These are phyloP conservation scores for Cutaneotrichosporon sp. DNA, from an alignment of 1,284 basidiomycete genomes.

Conservation along the genomic window DNA sequence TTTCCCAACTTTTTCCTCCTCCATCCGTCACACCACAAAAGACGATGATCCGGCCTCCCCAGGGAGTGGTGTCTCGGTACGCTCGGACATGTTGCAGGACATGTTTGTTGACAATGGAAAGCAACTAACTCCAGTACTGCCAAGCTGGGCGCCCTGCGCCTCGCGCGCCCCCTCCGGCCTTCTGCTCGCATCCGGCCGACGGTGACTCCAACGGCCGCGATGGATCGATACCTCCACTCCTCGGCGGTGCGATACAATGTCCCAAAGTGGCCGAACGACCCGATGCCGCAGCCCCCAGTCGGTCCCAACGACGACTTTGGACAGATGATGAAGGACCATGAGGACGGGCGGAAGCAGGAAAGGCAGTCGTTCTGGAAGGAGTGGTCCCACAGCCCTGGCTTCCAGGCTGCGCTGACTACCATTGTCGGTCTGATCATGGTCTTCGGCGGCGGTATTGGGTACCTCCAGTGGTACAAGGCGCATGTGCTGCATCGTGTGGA, in stretches of 20 bases:
- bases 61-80: too few species aligned
- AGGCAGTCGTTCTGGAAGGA: slow-evolving; percentile 29
- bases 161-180: background rate
- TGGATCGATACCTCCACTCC: slow-evolving; percentile 2
- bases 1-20: too few species aligned
- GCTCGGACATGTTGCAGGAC: too few species aligned
- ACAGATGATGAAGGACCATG: background rate
- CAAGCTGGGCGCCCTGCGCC: too few species aligned
- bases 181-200: background rate
- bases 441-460: slow-evolving; percentile 56
- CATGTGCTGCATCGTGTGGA: slow-evolving; percentile 69
- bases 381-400: slow-evolving; percentile 37
- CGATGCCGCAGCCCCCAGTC: slow-evolving; percentile 32
- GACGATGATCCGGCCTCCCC: too few species aligned
- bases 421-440: slow-evolving; percentile 45
- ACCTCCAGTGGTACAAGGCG: slow-evolving; percentile 72
- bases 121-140: too few species aligned
- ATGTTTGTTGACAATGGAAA: too few species aligned
- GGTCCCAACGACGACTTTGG: slow-evolving; percentile 26
- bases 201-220: background rate
- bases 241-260: slow-evolving; percentile 15
- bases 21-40: too few species aligned
- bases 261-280: slow-evolving; percentile 34
- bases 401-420: slow-evolving; percentile 47
- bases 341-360: background rate